These are phyloP conservation scores for Aspergillus tamarii DNA, from an alignment of 2,329 filamentous ascomycete species.

Conservation along the genomic window DNA sequence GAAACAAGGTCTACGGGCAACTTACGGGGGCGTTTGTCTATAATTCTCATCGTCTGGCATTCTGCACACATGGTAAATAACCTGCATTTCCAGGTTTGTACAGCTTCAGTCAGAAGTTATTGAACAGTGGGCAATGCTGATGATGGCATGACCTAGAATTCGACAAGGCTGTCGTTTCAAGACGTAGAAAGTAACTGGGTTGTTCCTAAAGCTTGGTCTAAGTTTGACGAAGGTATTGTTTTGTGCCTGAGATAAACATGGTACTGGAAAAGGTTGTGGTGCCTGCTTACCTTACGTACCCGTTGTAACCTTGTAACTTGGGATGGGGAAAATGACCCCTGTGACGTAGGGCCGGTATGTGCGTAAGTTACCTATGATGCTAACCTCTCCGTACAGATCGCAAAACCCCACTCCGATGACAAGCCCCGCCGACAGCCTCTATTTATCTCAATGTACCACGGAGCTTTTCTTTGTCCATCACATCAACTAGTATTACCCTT, in stretches of 20 bases:
- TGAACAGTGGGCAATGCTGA: background rate
- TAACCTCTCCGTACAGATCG: slow-evolving; percentile 12
- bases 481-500: background rate
- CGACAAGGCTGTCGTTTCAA: background rate
- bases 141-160: background rate
- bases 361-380: slow-evolving; percentile 1
- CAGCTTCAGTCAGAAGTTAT: background rate
- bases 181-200: background rate
- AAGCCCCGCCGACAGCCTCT: slow-evolving; percentile 25
- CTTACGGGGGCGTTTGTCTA: background rate
- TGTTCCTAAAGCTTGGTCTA: background rate
- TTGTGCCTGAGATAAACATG: background rate
- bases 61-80: background rate
- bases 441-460: slow-evolving; percentile 22
- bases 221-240: background rate
- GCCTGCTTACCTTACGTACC: background rate
- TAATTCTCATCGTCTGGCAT: background rate
- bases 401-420: slow-evolving; percentile 29
- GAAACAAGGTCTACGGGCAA: background rate
- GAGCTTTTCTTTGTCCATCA: slow-evolving; percentile 13
- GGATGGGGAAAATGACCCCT: background rate
- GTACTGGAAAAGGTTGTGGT: background rate
- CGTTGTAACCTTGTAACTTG: background rate
- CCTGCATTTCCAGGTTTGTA: background rate
- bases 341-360: slow-evolving; percentile 15